Evolutionary conservation across 2,329 filamentous ascomycete genomes (phyloP).

Genomic region (Aspergillus phoenicis): DNA sequence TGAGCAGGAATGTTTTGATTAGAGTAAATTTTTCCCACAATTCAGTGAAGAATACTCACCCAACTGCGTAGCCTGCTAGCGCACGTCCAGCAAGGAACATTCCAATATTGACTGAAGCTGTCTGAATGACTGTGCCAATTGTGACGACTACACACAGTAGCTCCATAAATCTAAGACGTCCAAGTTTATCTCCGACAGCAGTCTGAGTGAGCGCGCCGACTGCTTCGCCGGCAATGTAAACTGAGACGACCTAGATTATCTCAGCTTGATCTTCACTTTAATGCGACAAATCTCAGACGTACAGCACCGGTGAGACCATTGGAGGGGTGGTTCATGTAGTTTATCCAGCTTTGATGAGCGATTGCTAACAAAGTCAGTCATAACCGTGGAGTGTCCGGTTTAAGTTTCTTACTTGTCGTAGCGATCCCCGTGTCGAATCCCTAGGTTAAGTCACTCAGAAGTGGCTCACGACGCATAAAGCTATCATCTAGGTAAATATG

Average conservation of each 20-base stretch:
- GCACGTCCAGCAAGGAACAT: slow-evolving; percentile 57
- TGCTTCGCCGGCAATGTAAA: slow-evolving; percentile 64
- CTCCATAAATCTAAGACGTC: slow-evolving; percentile 58
- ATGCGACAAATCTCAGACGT: slow-evolving; percentile 16
- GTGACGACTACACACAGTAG: slow-evolving; percentile 58
- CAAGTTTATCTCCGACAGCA: slow-evolving; percentile 56
- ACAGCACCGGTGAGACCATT: slow-evolving; percentile 59
- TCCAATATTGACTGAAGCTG: slow-evolving; percentile 57
- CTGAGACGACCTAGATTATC: slow-evolving; percentile 52
- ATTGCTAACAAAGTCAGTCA: slow-evolving; percentile 47
- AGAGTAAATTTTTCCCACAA: not conserved
- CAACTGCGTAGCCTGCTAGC: slow-evolving; percentile 52
- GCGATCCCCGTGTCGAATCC: slow-evolving; percentile 64
- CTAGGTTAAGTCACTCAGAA: slow-evolving; percentile 33
- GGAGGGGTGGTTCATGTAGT: slow-evolving; percentile 61
- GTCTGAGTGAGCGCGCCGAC: slow-evolving; percentile 58
- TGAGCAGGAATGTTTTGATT: slow-evolving; percentile 19
- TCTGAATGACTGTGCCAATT: slow-evolving; percentile 57
- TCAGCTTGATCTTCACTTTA: not conserved
- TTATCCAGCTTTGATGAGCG: slow-evolving; percentile 61
- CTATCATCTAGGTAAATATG: not conserved
- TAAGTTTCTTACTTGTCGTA: slow-evolving; percentile 53
- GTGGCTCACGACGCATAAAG: too few species aligned
- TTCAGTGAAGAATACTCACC: slow-evolving; percentile 33
- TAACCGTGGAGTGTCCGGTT: not conserved